Percentiles rank a stretch among this genome's conserved stretches.
These are phyloP conservation scores for Guillardia theta DNA, from an alignment of 78 protist genomes.

Conservation along the genomic window DNA sequence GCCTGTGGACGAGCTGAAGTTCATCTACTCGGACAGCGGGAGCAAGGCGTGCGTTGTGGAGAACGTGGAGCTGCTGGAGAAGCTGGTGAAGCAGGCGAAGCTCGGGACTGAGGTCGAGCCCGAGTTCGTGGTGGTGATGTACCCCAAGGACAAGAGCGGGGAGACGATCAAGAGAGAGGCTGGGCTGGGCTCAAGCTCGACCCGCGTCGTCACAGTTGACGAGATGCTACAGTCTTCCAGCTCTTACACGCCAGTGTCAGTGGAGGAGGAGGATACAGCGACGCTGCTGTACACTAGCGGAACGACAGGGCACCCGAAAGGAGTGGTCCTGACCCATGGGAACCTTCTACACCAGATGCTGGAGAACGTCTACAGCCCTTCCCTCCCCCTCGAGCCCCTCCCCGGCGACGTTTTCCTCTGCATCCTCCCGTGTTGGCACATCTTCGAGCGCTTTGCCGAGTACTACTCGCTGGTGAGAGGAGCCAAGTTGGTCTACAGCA, in stretches of 20 bases:
- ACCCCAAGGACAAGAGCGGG: neutral
- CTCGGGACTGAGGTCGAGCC: neutral
- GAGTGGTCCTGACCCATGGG: conserved; percentile 21
- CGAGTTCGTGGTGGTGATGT: neutral
- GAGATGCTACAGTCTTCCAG: neutral
- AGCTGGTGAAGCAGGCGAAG: neutral
- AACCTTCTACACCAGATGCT: conserved; percentile 8
- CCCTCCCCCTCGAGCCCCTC: neutral
- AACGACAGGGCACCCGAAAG: conserved; percentile 43
- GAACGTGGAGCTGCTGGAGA: neutral
- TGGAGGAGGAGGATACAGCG: neutral
- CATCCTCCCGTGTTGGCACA: conserved; percentile 37
- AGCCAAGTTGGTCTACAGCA: neutral
- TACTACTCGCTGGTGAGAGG: neutral
- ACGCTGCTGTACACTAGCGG: conserved; percentile 56
- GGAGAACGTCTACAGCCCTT: neutral
- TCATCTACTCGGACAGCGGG: conserved; percentile 21
- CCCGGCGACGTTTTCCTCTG: neutral
- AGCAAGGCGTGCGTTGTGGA: neutral
- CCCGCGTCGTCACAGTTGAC: neutral
- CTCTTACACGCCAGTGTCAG: neutral
- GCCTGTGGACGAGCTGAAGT: neutral
- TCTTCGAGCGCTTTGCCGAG: conserved; percentile 39
- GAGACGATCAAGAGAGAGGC: neutral
- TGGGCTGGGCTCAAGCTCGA: neutral